Base-by-base conservation (phyloP, 257 asterid genomes). In the Nyctanthes arbortristis region DNA sequence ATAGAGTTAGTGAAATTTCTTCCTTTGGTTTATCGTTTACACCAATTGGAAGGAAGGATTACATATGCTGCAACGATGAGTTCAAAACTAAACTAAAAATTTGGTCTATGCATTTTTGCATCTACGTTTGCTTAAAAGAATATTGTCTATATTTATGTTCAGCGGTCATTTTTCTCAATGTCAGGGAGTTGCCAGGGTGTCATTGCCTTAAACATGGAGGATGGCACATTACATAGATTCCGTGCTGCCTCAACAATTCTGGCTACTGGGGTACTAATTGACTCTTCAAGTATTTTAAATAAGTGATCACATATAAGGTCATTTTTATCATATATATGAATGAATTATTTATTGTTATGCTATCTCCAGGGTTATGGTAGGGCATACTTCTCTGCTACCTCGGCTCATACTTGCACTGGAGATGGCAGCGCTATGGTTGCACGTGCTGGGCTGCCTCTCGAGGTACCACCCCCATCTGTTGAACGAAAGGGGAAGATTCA, bases 391-490 rank as follows among this genome's bases (percentile, higher is more conserved):
- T 91, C 97, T 73, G 97, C 97, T 63, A 93, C 99, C 63, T 93
- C 99, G 77, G 99, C 99, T 74, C 99, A 93, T 82, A 93, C 97
- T 70, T 93, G 99, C 89, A 93, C 99, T 1, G 99, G 99, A 77
- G 99, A 93, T 83, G 99, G 99, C 67, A 91, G 86, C 83, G 99
- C 96, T 59, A 93, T 93, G 99, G 99, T 93, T 77, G 86, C 99
- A 24, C 97, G 99, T 67, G 99, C 97, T 34, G 99, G 96, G 45
- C 82, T 93, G 55, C 97, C 98, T 73, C 97, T 93, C 1, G 82
- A 90, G 98, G 98, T 90, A 59, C 35, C 29, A 9, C 52, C 30
- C 9, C 62, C 54, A 31, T 63, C 32, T n/a, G n/a, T n/a, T n/a
- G n/a, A n/a, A n/a, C n/a, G n/a, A n/a, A n/a, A n/a, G n/a, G n/a